Base-by-base conservation (phyloP, 1,284 basidiomycete species). In the Taiwanofungus camphoratus region DNA sequence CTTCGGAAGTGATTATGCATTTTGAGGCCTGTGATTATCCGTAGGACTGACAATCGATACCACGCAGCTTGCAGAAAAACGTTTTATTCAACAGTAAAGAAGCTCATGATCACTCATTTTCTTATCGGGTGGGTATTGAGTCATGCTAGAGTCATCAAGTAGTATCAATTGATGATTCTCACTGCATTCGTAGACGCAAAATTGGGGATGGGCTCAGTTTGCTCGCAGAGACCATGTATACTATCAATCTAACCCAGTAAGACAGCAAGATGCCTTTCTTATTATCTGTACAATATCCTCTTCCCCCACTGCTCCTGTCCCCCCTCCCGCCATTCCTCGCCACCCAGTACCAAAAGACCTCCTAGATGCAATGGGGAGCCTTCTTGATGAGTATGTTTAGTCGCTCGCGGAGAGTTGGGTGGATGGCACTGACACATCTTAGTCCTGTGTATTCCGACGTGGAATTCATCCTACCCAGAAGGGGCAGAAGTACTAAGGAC, bases 121-220 rank as follows among this genome's bases (percentile, higher is more conserved):
- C 85, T 9, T 80, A 78, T 61, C 87, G 87, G 67, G 88, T 77
- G 49, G 16, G 57, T 39, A 1, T 9, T 12, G 2, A 23, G 8
- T 7, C 13, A 1, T n/a, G 21, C 21, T n/a, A 13, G 8, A 31
- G n/a, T n/a, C n/a, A n/a, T n/a, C n/a, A 20, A 6, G 13, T 3
- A 12, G 12, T 33, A n/a, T 8, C 26, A 23, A 36, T 27, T 30
- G 13, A 26, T 46, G 15, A 21, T 39, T 33, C 52, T 59, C 39
- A 62, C 22, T 15, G 13, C 22, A n/a, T 30, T n/a, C 23, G 24
- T 47, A 82, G 80, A 83, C 86, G 3, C 81, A 82, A 32, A 89
- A 90, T 58, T 89, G 87, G 87, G 87, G 87, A 35, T 87, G 86
- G 83, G 80, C 82, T 1, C 82, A 87, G 57, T 93, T 92, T 61